Evolutionary conservation across 148 eudicot genomes (phyloP), one percentile per base, ranked within the genome.

Genomic region (Spergularia marina): DNA sequence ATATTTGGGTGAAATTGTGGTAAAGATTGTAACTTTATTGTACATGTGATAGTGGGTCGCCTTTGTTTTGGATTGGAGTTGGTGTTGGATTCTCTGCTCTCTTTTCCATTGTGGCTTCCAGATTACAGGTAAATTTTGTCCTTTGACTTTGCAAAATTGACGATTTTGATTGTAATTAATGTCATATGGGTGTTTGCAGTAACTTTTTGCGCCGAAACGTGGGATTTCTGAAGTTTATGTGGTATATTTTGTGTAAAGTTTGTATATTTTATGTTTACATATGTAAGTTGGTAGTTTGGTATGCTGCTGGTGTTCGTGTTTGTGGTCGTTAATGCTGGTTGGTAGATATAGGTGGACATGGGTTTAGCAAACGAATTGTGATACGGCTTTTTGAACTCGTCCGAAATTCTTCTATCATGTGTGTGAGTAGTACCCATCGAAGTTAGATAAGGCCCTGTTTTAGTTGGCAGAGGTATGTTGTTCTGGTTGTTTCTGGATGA

Each of bases 11-110:
- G 70, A 60, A 68, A 68, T 68, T 12, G 7, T 47, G 3, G 36
- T 34, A 17, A 72, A 73, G 54, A 13, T 72, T 72, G 62, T 18
- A 44, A 68, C 54, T 52, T 62, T 30, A 17, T 30, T 30, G 30
- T 25, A 3, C 30, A 62, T 59, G 11, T 82, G 82, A 12, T 77
- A 93, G 98, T 64, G 97, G 97, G 58, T 91, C 98, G 53, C 98
- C 95, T 68, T 84, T 94, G 72, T 91, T 94, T 76, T 94, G 98
- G 98, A 85, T 94, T 84, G 98, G 95, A 82, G 89, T 94, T 87
- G 98, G 98, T 79, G 97, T 94, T 78, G 98, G 89, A 40, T 68
- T 86, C 60, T 91, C 98, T 55, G 98, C 93, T 7, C 78, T 91
- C 54, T 91, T 89, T 74, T 86, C 98, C 73, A 89, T 92, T 92